A percentile compares a stretch with the other conserved stretches of the same genome.
phyloP scores from a whole-genome alignment of 2,329 filamentous ascomycete species.

The Chaetomium strumarium region DNA sequence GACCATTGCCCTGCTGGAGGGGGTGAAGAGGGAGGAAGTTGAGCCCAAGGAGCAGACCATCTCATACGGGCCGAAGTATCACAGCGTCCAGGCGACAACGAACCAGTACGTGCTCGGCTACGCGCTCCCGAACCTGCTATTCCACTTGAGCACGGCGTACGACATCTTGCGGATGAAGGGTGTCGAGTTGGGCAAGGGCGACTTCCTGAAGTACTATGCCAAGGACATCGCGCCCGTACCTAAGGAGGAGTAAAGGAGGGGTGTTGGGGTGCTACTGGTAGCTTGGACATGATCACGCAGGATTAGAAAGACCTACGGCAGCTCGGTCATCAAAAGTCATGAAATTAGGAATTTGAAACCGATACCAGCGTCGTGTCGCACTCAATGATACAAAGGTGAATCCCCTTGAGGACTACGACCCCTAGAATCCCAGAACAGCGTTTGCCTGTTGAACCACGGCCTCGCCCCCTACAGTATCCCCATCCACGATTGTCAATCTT shows the following conservation, averaged over 20 bases:
- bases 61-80: background rate
- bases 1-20: constrained; percentile 28
- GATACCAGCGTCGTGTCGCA: no score
- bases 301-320: background rate
- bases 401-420: no score
- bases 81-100: constrained; percentile 16
- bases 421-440: constrained; percentile 40
- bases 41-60: constrained; percentile 8
- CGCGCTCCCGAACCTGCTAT: constrained; percentile 54
- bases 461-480: constrained; percentile 32
- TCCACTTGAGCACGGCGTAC: constrained; percentile 54
- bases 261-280: background rate
- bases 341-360: no score
- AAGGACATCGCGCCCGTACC: background rate
- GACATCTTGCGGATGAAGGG: constrained; percentile 50
- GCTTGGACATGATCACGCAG: background rate
- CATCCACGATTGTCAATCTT: constrained; percentile 28
- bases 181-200: constrained; percentile 51
- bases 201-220: constrained; percentile 38
- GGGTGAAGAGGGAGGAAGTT: constrained; percentile 25
- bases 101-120: constrained; percentile 39
- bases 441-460: constrained; percentile 39
- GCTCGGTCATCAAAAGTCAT: background rate
- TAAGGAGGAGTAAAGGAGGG: background rate
- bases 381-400: background rate